Evolutionary conservation across 495 filamentous ascomycete genomes (phyloP).

Genomic region (Mycothermus thermophilus): DNA sequence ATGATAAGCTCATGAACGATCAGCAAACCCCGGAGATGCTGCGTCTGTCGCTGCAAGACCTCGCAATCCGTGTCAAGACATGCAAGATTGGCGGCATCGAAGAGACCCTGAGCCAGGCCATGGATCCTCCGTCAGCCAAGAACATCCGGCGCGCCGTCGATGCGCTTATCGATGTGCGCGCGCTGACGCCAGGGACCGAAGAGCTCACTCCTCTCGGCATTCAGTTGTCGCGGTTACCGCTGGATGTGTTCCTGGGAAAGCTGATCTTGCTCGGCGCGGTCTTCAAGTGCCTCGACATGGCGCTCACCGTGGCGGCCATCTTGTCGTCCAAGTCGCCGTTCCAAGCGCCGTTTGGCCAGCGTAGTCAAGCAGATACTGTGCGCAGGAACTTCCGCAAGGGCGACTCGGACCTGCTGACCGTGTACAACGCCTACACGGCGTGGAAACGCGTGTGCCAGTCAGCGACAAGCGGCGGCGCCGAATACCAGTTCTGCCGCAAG

Average conservation of each 20-base stretch:
- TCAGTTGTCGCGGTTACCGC: conserved; percentile 73
- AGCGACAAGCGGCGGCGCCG: conserved; percentile 46
- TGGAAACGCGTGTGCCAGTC: conserved; percentile 67
- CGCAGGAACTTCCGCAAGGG: conserved; percentile 66
- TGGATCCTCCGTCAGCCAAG: conserved; percentile 78
- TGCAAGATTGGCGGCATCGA: conserved; percentile 89
- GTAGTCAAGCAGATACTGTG: conserved; percentile 62
- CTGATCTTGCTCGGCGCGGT: conserved; percentile 69
- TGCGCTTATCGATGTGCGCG: conserved; percentile 82
- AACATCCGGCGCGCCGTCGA: conserved; percentile 89
- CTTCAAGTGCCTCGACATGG: conserved; percentile 81
- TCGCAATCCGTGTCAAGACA: conserved; percentile 92
- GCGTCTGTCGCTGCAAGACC: conserved; percentile 80
- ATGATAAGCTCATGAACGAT: conserved; percentile 66
- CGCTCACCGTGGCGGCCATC: conserved; percentile 80
- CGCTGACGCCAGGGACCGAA: conserved; percentile 57
- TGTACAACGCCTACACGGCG: conserved; percentile 80
- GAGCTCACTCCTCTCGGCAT: conserved; percentile 74
- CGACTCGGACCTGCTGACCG: conserved; percentile 80
- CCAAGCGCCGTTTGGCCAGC: conserved; percentile 66
- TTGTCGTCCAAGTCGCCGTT: conserved; percentile 93
- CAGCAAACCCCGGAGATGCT: conserved; percentile 95
- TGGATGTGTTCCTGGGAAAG: conserved; percentile 92
- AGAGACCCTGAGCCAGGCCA: conserved; percentile 70
- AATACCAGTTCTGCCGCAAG: conserved; percentile 78